Conservation (phyloP, 495 filamentous ascomycete genomes). For the Viridothelium virens region DNA sequence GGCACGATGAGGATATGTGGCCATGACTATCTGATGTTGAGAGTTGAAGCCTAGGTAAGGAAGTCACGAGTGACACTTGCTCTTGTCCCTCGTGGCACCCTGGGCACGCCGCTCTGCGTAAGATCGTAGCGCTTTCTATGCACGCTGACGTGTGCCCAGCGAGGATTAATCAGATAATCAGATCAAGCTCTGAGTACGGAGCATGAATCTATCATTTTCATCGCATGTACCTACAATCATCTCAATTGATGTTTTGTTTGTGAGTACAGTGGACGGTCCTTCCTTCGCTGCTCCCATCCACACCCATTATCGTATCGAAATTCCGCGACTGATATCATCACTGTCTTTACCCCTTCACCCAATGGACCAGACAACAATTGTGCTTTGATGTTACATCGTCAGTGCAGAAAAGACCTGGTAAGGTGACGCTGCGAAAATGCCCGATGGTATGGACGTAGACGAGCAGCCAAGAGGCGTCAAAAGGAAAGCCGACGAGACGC, state of each 20-base stretch:
- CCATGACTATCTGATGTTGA: no score
- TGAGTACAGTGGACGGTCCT: no score
- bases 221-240: no score
- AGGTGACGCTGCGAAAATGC: slow-evolving; percentile 30
- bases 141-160: background rate
- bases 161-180: no score
- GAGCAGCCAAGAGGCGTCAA: slow-evolving; percentile 51
- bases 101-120: background rate
- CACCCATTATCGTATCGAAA: background rate
- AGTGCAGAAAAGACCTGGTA: no score
- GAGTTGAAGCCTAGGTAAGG: background rate
- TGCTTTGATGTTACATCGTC: no score
- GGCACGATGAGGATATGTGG: no score
- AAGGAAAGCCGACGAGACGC: slow-evolving; percentile 49
- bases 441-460: slow-evolving; percentile 43
- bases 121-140: background rate
- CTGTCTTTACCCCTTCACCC: no score
- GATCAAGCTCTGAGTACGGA: no score
- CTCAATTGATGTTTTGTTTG: no score
- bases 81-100: background rate
- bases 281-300: background rate
- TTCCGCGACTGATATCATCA: background rate
- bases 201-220: no score
- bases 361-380: background rate
- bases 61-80: background rate